Evolutionary conservation across 2,329 filamentous ascomycete species (phyloP).

Genomic region (Hypoxylon sp.): DNA sequence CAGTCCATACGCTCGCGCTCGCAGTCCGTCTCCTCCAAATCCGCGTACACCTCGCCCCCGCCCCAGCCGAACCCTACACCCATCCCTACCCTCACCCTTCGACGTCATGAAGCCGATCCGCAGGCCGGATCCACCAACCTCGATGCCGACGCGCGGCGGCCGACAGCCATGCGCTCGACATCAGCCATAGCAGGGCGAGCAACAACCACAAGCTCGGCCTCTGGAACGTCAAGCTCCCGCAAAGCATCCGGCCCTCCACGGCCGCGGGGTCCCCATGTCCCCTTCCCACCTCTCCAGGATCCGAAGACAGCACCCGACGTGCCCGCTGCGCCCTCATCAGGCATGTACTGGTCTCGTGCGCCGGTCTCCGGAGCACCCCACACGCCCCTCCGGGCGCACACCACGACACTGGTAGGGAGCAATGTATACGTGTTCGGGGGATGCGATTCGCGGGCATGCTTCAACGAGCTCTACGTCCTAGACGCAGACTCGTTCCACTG

Average conservation of each 20-base stretch:
- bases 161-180: constrained; percentile 64
- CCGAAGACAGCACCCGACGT: constrained; percentile 70
- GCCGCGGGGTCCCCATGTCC: constrained; percentile 58
- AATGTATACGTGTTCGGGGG: constrained; percentile 78
- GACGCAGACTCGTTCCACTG: constrained; percentile 79
- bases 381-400: constrained; percentile 74
- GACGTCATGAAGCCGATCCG: constrained; percentile 48
- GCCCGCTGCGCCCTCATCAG: constrained; percentile 72
- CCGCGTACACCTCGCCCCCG: constrained; percentile 49
- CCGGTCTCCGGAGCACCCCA: constrained; percentile 72
- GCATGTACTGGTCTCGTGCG: constrained; percentile 79
- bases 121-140: constrained; percentile 49
- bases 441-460: constrained; percentile 74
- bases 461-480: constrained; percentile 76
- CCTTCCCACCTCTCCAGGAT: constrained; percentile 70
- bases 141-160: constrained; percentile 54
- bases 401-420: constrained; percentile 73
- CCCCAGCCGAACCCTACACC: constrained; percentile 49
- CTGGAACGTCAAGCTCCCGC: constrained; percentile 38
- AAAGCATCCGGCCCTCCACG: constrained; percentile 45
- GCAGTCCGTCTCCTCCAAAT: constrained; percentile 60
- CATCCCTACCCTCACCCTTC: constrained; percentile 46
- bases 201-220: constrained; percentile 40
- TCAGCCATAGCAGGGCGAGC: constrained; percentile 60
- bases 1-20: constrained; percentile 66